Evolutionary conservation across 352 stramenopile species (phyloP), one percentile per base, ranked within the genome.

Genomic region (Phytophthora pluvialis): DNA sequence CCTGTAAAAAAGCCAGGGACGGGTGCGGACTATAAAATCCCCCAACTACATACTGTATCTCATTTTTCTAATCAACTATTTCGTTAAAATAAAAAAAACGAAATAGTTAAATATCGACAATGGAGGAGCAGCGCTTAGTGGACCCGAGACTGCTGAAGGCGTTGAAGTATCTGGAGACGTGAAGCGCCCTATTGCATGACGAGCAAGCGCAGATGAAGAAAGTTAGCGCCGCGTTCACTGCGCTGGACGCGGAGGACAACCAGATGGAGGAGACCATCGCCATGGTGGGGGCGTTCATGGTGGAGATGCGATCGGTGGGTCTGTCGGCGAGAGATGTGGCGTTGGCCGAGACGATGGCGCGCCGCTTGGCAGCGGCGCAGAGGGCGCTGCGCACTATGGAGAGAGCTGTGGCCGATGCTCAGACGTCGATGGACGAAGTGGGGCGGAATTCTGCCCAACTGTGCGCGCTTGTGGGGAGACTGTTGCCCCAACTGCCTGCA

Each of bases 61-160:
- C 21, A 2, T 2, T 21, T 21, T n/a, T n/a, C n/a, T 21, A 21
- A 21, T 21, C 21, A 21, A 21, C 21, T 21, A 21, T 21, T 21
- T 21, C 21, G 21, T 21, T 21, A 21, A 21, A 21, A 21, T 2
- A 21, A 2, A 21, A 21, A 21, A 2, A 21, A 21, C 21, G 2
- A 21, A 21, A 21, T 21, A 21, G 21, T 21, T 21, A 21, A 21
- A 21, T 21, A 35, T 44, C 44, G 43, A 32, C 28, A 21, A 49
- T 49, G 39, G 39, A 45, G 18, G 42, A 48, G 21, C 42, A 47
- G n/a, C 42, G 42, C 21, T 35, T 49, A 35, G 26, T 49, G 43
- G 12, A 49, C 11, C 44, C 26, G 25, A 36, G 25, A 38, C 7
- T 51, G 44, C 26, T 51, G 44, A 51, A 51, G 26, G 44, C 44